Evolutionary conservation across 225 moss, liverwort and hornwort species (phyloP).

Genomic region (Neckera pumila): DNA sequence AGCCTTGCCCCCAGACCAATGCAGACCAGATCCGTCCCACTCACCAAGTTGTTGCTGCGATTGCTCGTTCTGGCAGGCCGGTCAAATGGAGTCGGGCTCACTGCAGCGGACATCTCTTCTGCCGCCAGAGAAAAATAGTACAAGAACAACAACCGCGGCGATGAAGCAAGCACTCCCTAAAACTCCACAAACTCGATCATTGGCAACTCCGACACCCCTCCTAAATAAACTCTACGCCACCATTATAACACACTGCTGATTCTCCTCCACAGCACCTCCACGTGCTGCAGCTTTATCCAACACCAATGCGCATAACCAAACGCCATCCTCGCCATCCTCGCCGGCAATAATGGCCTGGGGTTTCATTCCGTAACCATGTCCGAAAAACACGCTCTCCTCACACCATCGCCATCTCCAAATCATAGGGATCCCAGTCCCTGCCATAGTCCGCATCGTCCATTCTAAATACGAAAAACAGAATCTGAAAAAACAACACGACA

Average conservation of each 20-base stretch:
- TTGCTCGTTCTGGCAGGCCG: conserved; percentile 35
- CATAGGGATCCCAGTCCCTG: background rate
- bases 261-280: conserved; percentile 1
- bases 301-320: conserved; percentile 12
- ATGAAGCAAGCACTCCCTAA: background rate
- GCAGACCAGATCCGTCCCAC: background rate
- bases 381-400: conserved; percentile 6
- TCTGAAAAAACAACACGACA: background rate
- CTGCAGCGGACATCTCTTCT: conserved; percentile 59
- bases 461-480: background rate
- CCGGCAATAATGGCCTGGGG: background rate
- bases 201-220: background rate
- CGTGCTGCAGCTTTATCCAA: background rate
- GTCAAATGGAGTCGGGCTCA: conserved; percentile 58
- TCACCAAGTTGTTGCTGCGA: conserved; percentile 46
- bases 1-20: background rate
- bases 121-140: background rate
- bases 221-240: background rate
- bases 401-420: background rate
- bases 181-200: conserved; percentile 20
- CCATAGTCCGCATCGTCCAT: background rate
- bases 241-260: background rate
- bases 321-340: background rate
- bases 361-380: background rate
- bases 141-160: background rate